These are phyloP conservation scores for Ampelomyces quisqualis DNA, from an alignment of 2,329 filamentous ascomycete species.

Conservation along the genomic window DNA sequence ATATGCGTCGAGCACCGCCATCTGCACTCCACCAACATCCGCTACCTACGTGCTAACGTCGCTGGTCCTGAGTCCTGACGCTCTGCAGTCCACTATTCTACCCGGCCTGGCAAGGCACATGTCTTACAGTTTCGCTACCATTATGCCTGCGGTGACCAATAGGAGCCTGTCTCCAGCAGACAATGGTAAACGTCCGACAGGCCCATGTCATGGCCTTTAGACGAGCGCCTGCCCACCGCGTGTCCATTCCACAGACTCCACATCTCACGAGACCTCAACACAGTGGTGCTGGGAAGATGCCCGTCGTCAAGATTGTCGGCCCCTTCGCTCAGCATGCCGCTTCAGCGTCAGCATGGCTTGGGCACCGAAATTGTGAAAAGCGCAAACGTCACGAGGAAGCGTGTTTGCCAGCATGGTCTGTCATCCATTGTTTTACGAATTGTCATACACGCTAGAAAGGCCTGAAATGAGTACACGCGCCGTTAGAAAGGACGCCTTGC, in stretches of 20 bases:
- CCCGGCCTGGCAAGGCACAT: constrained; percentile 4
- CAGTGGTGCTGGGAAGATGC: constrained; percentile 3
- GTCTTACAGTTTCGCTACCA: constrained; percentile 2
- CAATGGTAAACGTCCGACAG: constrained; percentile 1
- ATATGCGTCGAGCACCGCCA: not conserved
- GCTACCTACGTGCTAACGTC: not conserved
- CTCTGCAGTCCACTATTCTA: constrained; percentile 5
- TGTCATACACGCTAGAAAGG: constrained; percentile 11
- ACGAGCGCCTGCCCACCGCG: constrained; percentile 1
- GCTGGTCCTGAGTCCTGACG: constrained; percentile 3
- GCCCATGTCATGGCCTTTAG: constrained; percentile 6
- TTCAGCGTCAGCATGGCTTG: not conserved
- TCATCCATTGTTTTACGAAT: constrained; percentile 25
- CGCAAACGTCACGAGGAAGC: constrained; percentile 8
- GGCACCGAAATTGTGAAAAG: constrained; percentile 5
- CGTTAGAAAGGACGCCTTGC: constrained; percentile 16
- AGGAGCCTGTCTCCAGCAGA: not conserved
- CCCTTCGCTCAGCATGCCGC: constrained; percentile 1
- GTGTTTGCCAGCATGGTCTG: constrained; percentile 3
- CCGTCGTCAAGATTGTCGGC: not conserved
- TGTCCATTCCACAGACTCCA: constrained; percentile 4
- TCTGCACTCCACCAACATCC: not conserved
- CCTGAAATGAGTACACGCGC: constrained; percentile 12
- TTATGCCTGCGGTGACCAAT: constrained; percentile 4
- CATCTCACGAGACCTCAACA: constrained; percentile 7